Evolutionary conservation across 23 red algal genomes (phyloP).

Genomic region (Gracilariopsis chorda): DNA sequence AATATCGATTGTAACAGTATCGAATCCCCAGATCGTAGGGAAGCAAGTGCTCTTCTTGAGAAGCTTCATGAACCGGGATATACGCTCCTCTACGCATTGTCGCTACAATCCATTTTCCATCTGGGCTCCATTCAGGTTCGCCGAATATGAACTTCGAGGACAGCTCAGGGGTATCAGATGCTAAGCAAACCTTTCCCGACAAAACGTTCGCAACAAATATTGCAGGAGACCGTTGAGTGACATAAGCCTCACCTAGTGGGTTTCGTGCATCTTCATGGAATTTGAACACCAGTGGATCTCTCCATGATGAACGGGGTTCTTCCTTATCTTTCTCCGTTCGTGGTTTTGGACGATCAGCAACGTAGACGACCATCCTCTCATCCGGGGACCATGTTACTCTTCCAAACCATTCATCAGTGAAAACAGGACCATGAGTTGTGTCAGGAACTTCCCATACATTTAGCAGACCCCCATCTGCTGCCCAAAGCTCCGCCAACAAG

Average conservation of each 20-base stretch:
- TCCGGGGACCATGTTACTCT: constrained; percentile 78
- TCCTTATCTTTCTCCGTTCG: not conserved
- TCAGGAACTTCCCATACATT: constrained; percentile 35
- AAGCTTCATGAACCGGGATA: not conserved
- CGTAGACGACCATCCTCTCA: constrained; percentile 49
- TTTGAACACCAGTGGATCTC: constrained; percentile 7
- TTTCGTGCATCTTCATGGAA: constrained; percentile 42
- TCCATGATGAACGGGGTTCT: not conserved
- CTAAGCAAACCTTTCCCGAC: not conserved
- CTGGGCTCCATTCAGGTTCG: constrained; percentile 52
- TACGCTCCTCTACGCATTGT: constrained; percentile 30
- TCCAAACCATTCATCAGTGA: constrained; percentile 82
- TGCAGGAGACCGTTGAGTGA: constrained; percentile 30
- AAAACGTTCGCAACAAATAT: constrained; percentile 37
- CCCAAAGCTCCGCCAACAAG: constrained; percentile 13
- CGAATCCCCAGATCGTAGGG: constrained; percentile 66
- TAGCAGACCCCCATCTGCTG: constrained; percentile 1
- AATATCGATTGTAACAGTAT: constrained; percentile 83
- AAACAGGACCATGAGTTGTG: constrained; percentile 63
- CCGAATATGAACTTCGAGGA: not conserved
- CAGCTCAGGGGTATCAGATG: not conserved
- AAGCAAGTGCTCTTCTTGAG: not conserved
- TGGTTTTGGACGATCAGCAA: constrained; percentile 59
- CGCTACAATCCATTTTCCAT: constrained; percentile 23
- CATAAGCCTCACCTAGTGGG: constrained; percentile 73